Conservation (phyloP, 345 rosid species). For the Luvunga scandens region DNA sequence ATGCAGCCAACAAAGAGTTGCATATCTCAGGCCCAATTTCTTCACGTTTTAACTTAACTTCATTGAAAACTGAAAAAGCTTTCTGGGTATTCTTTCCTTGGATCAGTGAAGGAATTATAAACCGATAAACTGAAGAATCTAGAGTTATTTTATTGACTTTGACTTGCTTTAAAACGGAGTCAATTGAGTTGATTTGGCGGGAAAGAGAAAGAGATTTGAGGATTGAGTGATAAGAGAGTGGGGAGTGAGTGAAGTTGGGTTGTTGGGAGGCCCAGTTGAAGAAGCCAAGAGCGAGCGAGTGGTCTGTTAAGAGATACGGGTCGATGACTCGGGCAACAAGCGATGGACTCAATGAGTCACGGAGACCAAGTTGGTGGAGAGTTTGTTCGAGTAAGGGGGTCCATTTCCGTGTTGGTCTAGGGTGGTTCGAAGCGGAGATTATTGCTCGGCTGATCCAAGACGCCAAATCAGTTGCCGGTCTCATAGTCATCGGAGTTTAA, state of each 20-base stretch:
- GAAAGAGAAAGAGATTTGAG: slow-evolving; percentile 67
- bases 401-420: slow-evolving; percentile 54
- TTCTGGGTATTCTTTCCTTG: slow-evolving; percentile 43
- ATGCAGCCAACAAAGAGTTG: slow-evolving; percentile 65
- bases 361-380: slow-evolving; percentile 56
- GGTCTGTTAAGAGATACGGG: slow-evolving; percentile 61
- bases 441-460: slow-evolving; percentile 62
- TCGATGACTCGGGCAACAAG: slow-evolving; percentile 80
- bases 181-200: slow-evolving; percentile 59
- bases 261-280: slow-evolving; percentile 94
- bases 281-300: slow-evolving; percentile 82
- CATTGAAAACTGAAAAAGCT: slow-evolving; percentile 61
- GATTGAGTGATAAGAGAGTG: slow-evolving; percentile 64
- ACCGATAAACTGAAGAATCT: slow-evolving; percentile 47
- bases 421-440: slow-evolving; percentile 41
- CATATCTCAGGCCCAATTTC: slow-evolving; percentile 52
- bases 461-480: slow-evolving; percentile 48
- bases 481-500: slow-evolving; percentile 35
- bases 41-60: slow-evolving; percentile 25
- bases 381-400: slow-evolving; percentile 56
- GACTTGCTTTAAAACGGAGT: slow-evolving; percentile 54
- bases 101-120: slow-evolving; percentile 45
- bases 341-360: slow-evolving; percentile 48
- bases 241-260: slow-evolving; percentile 67
- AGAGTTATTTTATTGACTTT: slow-evolving; percentile 47